Base-by-base conservation (phyloP, 169 alveolate genomes). In the Plasmodium billcollinsi region DNA sequence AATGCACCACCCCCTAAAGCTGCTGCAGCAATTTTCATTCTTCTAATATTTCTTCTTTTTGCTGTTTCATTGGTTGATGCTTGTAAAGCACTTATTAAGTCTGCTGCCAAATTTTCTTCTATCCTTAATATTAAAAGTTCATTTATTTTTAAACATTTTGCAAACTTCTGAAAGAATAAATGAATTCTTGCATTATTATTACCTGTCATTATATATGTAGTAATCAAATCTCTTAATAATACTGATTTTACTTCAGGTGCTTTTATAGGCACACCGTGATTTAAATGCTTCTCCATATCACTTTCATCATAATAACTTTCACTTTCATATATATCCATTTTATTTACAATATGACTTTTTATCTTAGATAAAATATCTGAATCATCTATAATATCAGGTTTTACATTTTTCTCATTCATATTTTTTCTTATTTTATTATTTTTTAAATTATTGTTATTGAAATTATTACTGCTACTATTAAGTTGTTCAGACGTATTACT, bases 1-100 rank as follows among this genome's bases (percentile, higher is more conserved):
- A 95, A 72, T 20, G 96, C 96, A 4, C 97, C 97, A 43, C 97
- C 97, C 12, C 98, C 97, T 54, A 95, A 90, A 0, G 98, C 97
- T 14, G 96, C 97, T 7, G 96, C 96, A 33, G 96, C 95, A 5
- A 94, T 94, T 75, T 94, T 95, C 45, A 94, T 59, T 58, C 91
- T 75, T 72, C 96, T 59, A 33, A 90, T 88, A 24, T 90, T 73
- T 73, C 66, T 94, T 76, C 88, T 92, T 20, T 93, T 90, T n/a
- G 95, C 49, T 12, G 94, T 74, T 49, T 89, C 88, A 26, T 63
- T 70, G 7, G 93, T 71, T 7, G 90, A 88, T 29, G 93, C 86
- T 47, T 90, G 94, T 49, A 94, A 56, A 66, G 95, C 94, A 52
- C 85, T 91, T 70, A 88, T 93, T 58, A 94, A 62, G 49, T 94